Evolutionary conservation across 2,329 filamentous ascomycete species (phyloP), one percentile per base, ranked within the genome.

Genomic region (Botryosphaeria agaves): DNA sequence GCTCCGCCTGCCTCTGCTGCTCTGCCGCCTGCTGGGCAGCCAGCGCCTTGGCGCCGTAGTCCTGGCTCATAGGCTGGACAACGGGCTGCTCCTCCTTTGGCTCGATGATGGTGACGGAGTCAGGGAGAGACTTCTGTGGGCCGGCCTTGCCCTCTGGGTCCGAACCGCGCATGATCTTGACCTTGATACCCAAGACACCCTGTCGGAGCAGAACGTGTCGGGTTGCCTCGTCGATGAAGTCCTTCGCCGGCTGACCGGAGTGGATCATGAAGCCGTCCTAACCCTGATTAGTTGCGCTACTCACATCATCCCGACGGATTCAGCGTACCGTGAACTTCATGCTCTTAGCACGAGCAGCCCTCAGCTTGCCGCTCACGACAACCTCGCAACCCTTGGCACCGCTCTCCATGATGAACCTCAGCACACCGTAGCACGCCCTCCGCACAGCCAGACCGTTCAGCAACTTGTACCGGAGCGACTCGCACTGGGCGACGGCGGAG

Each of bases 131-230:
- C 76, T 95, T 94, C 67, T 85, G 82, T 52, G 87, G 85, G 48
- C 89, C 84, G 53, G 83, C 76, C 78, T 98, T 98, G 76, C 89
- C 89, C 68, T 95, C 84, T 61, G 89, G 89, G 71, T 98, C 89
- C 51, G 83, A 89, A 59, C 89, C 89, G 62, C 91, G 85, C 89
- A 98, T 98, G 70, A 98, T 98, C 85, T 98, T 98, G 66, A 98
- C 89, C 77, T 98, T 98, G 72, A 98, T 98, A 69, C 89, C 89
- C 46, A 98, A 72, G 46, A 98, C 89, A 81, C 89, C 89, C 73
- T 98, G 89, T 68, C 91, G 82, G 64, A 98, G 85, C 47, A 98
- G 84, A 53, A 98, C 89, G 82, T 98, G 89, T 53, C 89, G 89
- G 56, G 89, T 95, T 51, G 91, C 91, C 55, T 68, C 73, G 73